A percentile compares a stretch with the other conserved stretches of the same genome.
Conservation (phyloP, 106 monocot genomes). For the Dendrobium nobile region DNA sequence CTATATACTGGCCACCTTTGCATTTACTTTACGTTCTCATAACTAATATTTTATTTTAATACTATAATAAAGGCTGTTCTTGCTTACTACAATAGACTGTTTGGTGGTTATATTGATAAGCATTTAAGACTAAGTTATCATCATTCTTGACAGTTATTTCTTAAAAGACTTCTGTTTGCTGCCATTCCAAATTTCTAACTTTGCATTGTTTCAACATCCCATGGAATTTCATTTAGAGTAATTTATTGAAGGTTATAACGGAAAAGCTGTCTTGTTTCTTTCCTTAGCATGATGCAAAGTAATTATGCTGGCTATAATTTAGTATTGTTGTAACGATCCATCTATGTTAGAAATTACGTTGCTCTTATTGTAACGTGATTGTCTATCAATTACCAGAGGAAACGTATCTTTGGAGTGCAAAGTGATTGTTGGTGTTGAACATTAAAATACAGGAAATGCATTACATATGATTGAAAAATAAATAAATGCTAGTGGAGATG, state of each 20-base stretch:
- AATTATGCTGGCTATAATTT: background rate
- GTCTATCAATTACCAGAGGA: background rate
- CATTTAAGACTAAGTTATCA: background rate
- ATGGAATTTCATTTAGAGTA: background rate
- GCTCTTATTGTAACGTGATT: background rate
- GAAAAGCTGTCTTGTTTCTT: background rate
- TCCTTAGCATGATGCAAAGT: background rate
- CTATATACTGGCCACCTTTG: background rate
- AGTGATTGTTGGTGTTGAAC: background rate
- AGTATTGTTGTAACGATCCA: background rate
- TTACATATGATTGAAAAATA: constrained; percentile 3
- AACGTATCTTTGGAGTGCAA: background rate
- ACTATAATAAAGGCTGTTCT: background rate
- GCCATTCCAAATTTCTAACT: background rate
- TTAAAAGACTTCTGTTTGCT: background rate
- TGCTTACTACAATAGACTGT: background rate
- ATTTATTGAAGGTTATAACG: background rate
- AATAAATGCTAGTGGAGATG: background rate
- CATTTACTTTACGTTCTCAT: background rate
- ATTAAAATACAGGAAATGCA: background rate
- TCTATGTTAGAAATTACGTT: background rate
- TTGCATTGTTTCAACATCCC: background rate
- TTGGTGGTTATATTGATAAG: background rate
- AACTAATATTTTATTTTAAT: background rate
- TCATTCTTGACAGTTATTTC: background rate